These are phyloP conservation scores for Sedum album DNA, from an alignment of 164 flowering plant species.

Conservation along the genomic window DNA sequence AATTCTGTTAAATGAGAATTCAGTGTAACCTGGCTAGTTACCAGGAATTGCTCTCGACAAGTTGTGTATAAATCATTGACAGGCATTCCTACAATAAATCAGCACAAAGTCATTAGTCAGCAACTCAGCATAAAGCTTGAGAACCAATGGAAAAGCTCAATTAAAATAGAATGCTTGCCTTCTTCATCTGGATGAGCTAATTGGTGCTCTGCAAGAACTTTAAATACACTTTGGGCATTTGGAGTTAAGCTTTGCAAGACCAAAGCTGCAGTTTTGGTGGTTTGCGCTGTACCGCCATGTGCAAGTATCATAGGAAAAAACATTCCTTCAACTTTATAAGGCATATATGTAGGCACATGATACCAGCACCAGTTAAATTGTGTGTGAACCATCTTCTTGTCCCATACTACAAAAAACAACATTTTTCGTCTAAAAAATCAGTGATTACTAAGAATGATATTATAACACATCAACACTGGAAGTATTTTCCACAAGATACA, in stretches of 20 bases:
- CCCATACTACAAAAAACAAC: conserved; percentile 61
- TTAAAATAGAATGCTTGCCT: conserved; percentile 35
- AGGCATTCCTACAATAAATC: conserved; percentile 57
- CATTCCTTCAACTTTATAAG: conserved; percentile 76
- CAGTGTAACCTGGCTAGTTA: conserved; percentile 59
- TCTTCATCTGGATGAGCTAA: conserved; percentile 76
- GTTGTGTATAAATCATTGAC: conserved; percentile 41
- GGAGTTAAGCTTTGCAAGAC: conserved; percentile 96
- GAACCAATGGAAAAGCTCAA: background rate
- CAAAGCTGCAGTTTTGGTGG: conserved; percentile 75
- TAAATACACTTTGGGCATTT: conserved; percentile 90
- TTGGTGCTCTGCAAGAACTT: conserved; percentile 80
- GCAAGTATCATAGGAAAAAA: conserved; percentile 79
- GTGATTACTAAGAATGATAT: background rate
- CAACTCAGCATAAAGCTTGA: background rate
- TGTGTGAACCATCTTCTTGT: conserved; percentile 93
- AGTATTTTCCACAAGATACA: background rate
- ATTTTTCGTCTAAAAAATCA: background rate
- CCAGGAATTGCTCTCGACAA: conserved; percentile 72
- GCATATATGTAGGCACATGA: conserved; percentile 87
- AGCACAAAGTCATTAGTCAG: background rate
- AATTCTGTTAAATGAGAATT: conserved; percentile 95
- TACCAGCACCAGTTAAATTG: conserved; percentile 96
- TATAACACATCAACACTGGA: background rate
- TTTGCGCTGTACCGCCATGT: conserved; percentile 55